Conservation (phyloP, 345 rosid genomes). For the Combretum micranthum region DNA sequence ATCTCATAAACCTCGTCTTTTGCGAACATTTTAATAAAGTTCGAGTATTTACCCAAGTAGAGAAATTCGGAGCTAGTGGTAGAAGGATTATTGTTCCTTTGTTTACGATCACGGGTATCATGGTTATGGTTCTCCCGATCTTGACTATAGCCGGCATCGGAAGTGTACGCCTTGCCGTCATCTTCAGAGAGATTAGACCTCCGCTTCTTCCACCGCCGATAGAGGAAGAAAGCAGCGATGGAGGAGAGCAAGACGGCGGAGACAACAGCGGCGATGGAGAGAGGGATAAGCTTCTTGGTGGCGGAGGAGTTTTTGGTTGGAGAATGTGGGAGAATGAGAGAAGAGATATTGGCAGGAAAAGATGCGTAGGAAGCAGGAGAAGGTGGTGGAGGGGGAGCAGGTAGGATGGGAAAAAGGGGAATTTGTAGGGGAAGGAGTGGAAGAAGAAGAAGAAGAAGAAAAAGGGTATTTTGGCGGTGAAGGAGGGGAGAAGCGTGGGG, state of each 20-base stretch:
- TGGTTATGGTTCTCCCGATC: constrained; percentile 10
- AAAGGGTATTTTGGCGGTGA: constrained; percentile 43
- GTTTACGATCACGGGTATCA: constrained; percentile 25
- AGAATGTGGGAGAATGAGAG: constrained; percentile 68
- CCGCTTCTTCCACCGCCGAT: constrained; percentile 34
- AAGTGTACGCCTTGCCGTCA: constrained; percentile 23
- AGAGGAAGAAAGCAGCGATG: constrained; percentile 37
- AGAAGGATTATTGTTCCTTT: constrained; percentile 22
- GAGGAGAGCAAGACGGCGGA: constrained; percentile 58
- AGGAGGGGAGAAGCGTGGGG: constrained; percentile 31
- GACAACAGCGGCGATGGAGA: constrained; percentile 41
- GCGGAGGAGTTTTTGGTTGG: constrained; percentile 33
- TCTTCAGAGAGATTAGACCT: constrained; percentile 29
- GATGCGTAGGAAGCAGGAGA: constrained; percentile 63
- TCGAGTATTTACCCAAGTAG: constrained; percentile 30
- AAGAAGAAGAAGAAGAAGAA: constrained; percentile 35
- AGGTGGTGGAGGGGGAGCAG: constrained; percentile 66
- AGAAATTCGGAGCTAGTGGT: constrained; percentile 77
- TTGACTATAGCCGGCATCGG: constrained; percentile 12
- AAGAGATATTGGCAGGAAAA: constrained; percentile 90
- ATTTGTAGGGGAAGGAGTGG: constrained; percentile 36
- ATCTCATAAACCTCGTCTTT: no score
- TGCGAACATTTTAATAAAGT: no score
- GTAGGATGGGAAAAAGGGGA: constrained; percentile 78
- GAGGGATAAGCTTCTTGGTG: constrained; percentile 33